A percentile compares a stretch with the other conserved stretches of the same genome.
Evolutionary conservation across 2,329 filamentous ascomycete species (phyloP).

Genomic region (Ramularia endophylla): DNA sequence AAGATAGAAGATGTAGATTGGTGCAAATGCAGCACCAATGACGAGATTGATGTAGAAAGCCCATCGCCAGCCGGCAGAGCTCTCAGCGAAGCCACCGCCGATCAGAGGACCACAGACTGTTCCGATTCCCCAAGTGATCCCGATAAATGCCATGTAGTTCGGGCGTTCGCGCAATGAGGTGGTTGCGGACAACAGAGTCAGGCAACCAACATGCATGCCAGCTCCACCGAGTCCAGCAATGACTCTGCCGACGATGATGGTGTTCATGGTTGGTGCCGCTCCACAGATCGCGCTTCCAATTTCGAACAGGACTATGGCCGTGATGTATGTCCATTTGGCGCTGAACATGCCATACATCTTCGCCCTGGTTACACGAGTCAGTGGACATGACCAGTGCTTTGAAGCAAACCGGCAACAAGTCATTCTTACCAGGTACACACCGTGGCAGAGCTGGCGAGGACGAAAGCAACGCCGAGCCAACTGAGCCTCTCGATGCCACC

Average conservation of each 20-base stretch:
- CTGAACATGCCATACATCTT: constrained; percentile 25
- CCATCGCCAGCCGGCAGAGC: constrained; percentile 29
- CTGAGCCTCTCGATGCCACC: no score
- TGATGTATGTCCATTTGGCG: constrained; percentile 25
- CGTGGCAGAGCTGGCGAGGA: no score
- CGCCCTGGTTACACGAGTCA: no score
- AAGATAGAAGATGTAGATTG: constrained; percentile 41
- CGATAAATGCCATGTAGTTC: constrained; percentile 9
- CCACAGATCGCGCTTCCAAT: constrained; percentile 30
- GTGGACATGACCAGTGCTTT: no score
- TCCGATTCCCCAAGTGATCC: constrained; percentile 24
- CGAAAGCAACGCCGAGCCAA: no score
- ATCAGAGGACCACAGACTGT: constrained; percentile 28
- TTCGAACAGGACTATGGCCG: constrained; percentile 23
- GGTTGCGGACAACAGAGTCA: constrained; percentile 6
- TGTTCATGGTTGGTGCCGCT: constrained; percentile 27
- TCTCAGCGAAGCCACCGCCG: constrained; percentile 27
- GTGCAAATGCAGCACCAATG: constrained; percentile 33
- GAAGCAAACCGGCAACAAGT: no score
- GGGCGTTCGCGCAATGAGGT: neutral
- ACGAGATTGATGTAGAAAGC: constrained; percentile 42
- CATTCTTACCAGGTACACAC: no score
- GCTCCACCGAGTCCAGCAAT: constrained; percentile 27
- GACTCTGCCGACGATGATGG: constrained; percentile 29
- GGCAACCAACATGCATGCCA: constrained; percentile 28